These are phyloP conservation scores for Camellia granthamiana DNA, from an alignment of 148 eudicot species.

Conservation along the genomic window DNA sequence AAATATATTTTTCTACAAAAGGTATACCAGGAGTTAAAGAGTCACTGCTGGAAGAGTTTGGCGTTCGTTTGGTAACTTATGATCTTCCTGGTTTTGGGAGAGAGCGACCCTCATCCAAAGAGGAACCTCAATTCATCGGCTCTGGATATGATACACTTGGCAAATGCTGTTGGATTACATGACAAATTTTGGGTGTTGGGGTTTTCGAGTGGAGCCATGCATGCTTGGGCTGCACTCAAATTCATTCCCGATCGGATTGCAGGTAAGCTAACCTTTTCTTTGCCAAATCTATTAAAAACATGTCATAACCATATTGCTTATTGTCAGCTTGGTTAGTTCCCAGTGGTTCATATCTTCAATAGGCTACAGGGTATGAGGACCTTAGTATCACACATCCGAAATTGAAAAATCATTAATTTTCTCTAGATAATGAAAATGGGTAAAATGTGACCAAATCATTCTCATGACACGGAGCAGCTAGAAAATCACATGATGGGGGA, in stretches of 20 bases:
- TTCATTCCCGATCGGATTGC: conserved; percentile 65
- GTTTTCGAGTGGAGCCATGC: conserved; percentile 77
- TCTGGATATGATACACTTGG: conserved; percentile 64
- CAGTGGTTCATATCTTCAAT: background rate
- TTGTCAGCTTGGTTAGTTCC: background rate
- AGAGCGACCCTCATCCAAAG: conserved; percentile 78
- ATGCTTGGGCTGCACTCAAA: conserved; percentile 88
- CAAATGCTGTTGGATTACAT: conserved; percentile 52
- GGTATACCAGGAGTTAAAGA: conserved; percentile 71
- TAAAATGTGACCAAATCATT: background rate
- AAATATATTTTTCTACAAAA: conserved; percentile 19
- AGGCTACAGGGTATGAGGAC: background rate
- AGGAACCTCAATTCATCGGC: conserved; percentile 84
- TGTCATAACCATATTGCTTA: background rate
- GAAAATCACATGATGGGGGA: background rate
- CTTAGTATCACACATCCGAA: background rate
- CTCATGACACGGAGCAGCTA: background rate
- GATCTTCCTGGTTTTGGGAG: conserved; percentile 99
- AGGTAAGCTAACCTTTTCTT: conserved; percentile 39
- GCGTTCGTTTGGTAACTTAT: conserved; percentile 71
- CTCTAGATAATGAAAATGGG: background rate
- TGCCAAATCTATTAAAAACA: background rate
- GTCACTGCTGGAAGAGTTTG: conserved; percentile 71
- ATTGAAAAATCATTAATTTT: background rate
- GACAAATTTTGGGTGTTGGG: conserved; percentile 91